These are phyloP conservation scores for Stagonosporopsis rhizophila DNA, from an alignment of 2,329 filamentous ascomycete species.

Conservation along the genomic window DNA sequence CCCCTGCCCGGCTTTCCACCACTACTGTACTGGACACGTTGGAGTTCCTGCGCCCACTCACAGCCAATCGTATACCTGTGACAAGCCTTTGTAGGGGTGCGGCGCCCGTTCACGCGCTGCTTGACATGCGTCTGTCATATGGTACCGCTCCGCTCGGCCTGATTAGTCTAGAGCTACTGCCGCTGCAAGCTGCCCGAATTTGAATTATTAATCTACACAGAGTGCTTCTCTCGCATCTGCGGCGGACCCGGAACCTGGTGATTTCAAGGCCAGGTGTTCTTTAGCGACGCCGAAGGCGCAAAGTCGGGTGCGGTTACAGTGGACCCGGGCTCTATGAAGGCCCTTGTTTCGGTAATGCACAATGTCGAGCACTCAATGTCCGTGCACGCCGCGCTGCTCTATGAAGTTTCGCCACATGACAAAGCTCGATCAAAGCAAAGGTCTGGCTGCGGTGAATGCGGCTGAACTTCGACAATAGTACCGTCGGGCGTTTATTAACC, in stretches of 20 bases:
- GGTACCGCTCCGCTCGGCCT: slow-evolving; percentile 6
- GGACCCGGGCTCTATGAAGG: slow-evolving; percentile 3
- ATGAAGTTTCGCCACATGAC: neutral
- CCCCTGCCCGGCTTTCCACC: slow-evolving; percentile 11
- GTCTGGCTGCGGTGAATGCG: neutral
- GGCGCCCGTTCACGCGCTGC: slow-evolving; percentile 1
- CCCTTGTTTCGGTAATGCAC: slow-evolving; percentile 14
- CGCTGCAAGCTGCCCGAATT: slow-evolving; percentile 20
- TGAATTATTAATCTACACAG: slow-evolving; percentile 38
- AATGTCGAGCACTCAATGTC: neutral
- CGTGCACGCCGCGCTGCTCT: slow-evolving; percentile 1
- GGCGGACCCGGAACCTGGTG: neutral
- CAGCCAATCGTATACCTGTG: slow-evolving; percentile 15
- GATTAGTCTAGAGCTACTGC: slow-evolving; percentile 24
- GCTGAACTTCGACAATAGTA: neutral
- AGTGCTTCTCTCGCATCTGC: slow-evolving; percentile 15
- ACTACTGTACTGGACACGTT: slow-evolving; percentile 36
- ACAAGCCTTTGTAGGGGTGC: slow-evolving; percentile 7
- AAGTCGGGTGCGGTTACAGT: neutral
- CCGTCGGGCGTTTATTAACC: neutral
- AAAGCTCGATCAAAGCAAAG: neutral
- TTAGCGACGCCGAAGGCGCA: slow-evolving; percentile 2
- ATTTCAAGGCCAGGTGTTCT: slow-evolving; percentile 41
- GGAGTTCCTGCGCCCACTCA: slow-evolving; percentile 13
- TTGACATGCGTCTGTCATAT: slow-evolving; percentile 1